Conservation (phyloP, 805 yeast genomes). For the Nakazawaea sp. region DNA sequence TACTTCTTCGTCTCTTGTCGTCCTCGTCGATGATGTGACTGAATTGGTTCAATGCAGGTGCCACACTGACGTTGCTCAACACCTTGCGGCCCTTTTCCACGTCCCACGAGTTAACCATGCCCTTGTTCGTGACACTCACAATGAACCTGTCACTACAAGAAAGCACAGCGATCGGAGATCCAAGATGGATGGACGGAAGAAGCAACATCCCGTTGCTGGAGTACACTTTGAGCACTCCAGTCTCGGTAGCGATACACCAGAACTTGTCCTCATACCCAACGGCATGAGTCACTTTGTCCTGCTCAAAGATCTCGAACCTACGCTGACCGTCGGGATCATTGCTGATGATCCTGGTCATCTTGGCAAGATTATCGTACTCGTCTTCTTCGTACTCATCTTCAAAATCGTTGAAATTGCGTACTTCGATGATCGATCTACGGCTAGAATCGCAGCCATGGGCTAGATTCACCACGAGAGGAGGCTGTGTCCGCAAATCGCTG, state of each 20-base stretch:
- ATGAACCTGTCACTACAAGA: conserved; percentile 27
- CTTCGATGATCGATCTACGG: conserved; percentile 28
- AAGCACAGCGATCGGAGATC: conserved; percentile 34
- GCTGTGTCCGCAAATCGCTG: conserved; percentile 21
- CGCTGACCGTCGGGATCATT: conserved; percentile 27
- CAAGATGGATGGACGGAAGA: conserved; percentile 46
- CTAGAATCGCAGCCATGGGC: conserved; percentile 15
- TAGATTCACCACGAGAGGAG: conserved; percentile 21
- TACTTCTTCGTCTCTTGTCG: conserved; percentile 18
- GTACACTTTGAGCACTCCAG: conserved; percentile 44
- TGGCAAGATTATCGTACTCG: conserved; percentile 22
- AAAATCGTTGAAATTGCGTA: conserved; percentile 27
- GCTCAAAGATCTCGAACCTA: conserved; percentile 36
- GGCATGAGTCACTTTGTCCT: conserved; percentile 44
- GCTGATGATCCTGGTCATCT: conserved; percentile 16
- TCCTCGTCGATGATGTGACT: conserved; percentile 15
- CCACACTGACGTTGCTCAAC: conserved; percentile 39
- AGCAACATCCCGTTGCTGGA: conserved; percentile 38
- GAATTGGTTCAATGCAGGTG: conserved; percentile 42
- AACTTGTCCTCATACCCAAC: conserved; percentile 28
- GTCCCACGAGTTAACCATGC: conserved; percentile 45
- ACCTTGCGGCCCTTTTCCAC: conserved; percentile 27
- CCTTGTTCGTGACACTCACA: conserved; percentile 42
- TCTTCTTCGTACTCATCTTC: conserved; percentile 19
- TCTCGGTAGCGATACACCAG: conserved; percentile 51